Evolutionary conservation across 139 green algal species (phyloP), one percentile per base, ranked within the genome.

Genomic region (Chlamydomonas sphaeroides): DNA sequence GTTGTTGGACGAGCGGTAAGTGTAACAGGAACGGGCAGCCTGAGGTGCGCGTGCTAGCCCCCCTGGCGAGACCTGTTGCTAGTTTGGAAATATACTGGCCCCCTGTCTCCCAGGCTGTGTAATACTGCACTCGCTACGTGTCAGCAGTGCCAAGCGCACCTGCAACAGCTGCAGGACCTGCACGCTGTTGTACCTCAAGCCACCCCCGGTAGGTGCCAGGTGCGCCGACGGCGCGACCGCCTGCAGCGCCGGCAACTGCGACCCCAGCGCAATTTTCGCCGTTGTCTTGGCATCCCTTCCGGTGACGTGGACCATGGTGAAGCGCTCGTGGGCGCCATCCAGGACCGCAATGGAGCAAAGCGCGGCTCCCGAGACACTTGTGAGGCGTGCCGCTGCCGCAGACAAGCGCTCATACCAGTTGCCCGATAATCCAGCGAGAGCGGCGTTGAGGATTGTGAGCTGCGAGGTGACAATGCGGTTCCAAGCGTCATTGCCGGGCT

Each of bases 121-220:
- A n/a, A n/a, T n/a, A n/a, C n/a, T n/a, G n/a, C n/a, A n/a, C n/a
- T n/a, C n/a, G n/a, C n/a, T n/a, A n/a, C n/a, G n/a, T n/a, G n/a
- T n/a, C n/a, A n/a, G n/a, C n/a, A n/a, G n/a, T n/a, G n/a, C n/a
- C n/a, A n/a, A n/a, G 25, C 68, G 20, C 73, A 81, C 61, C 74
- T 81, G 74, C 7, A 81, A 41, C 17, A 81, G 74, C 61, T 81
- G 74, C 32, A 81, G n/a, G 2, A 81, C 74, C 41, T 81, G 74
- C 41, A 71, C 30, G n/a, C 74, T 81, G 61, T 81, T 81, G 61
- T 81, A 81, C 6, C 74, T 41, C 0, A 81, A 41, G 23, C 63
- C 61, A 2, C 57, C 21, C 20, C 25, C 39, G 32, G 1, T 59
- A 17, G 26, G 14, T 6, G 25, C 14, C 26, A 57, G 41, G 33